These are phyloP conservation scores for Fulvia fulva DNA, from an alignment of 2,329 filamentous ascomycete genomes.

Conservation along the genomic window DNA sequence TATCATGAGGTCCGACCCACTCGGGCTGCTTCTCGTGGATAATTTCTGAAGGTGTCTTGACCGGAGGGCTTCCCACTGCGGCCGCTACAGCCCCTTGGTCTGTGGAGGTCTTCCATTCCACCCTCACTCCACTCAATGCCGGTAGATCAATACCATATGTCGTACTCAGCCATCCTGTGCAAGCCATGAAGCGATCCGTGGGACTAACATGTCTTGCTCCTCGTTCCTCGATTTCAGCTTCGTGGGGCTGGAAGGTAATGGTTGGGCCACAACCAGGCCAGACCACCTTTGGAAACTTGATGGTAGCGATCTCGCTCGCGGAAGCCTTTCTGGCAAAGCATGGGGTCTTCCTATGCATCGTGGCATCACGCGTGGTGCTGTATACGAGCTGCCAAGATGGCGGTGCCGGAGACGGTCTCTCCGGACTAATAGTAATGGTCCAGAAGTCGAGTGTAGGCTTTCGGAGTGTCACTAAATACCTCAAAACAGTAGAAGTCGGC, in stretches of 20 bases:
- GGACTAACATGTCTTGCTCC: background rate
- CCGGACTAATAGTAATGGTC: background rate
- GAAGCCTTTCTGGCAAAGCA: background rate
- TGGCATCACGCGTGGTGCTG: background rate
- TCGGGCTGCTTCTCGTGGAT: background rate
- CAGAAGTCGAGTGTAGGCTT: background rate
- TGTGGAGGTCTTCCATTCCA: background rate
- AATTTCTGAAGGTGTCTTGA: background rate
- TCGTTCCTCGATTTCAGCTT: background rate
- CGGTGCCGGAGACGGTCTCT: background rate
- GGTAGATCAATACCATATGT: background rate
- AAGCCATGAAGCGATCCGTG: slow-evolving; percentile 1
- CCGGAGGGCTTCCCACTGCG: background rate
- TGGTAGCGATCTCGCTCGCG: background rate
- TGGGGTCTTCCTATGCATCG: background rate
- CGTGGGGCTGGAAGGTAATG: slow-evolving; percentile 4
- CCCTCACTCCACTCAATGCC: background rate
- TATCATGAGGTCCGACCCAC: too few species aligned
- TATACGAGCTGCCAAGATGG: background rate
- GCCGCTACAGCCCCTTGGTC: background rate
- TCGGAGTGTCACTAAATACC: background rate
- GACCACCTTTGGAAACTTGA: slow-evolving; percentile 1
- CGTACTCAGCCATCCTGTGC: background rate
- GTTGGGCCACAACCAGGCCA: background rate
- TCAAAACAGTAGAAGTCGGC: too few species aligned